phyloP scores from a whole-genome alignment of 2,329 filamentous ascomycete genomes.

The Fusarium sp. region DNA sequence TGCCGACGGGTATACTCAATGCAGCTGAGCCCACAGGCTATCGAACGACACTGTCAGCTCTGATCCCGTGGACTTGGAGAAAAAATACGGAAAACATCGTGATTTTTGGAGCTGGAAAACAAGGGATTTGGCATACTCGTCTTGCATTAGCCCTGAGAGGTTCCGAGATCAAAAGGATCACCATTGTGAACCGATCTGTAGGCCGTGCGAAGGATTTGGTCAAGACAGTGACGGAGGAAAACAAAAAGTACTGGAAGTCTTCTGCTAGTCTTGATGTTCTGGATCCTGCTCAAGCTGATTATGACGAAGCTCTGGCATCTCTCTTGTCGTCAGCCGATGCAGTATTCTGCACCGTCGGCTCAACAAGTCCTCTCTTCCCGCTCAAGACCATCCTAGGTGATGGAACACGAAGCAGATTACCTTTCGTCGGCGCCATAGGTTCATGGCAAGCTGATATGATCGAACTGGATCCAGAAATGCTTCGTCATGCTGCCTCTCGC shows the following conservation, averaged over 20 bases:
- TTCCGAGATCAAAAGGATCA: conserved; percentile 38
- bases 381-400: neutral
- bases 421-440: conserved; percentile 60
- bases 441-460: conserved; percentile 70
- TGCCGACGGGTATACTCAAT: conserved; percentile 63
- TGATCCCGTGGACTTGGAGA: conserved; percentile 64
- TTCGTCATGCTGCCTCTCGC: conserved; percentile 44
- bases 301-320: neutral
- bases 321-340: conserved; percentile 7
- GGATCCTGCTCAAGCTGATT: conserved; percentile 10
- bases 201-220: conserved; percentile 6
- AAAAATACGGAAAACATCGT: conserved; percentile 58
- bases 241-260: conserved; percentile 30
- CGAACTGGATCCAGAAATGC: conserved; percentile 71
- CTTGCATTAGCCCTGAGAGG: conserved; percentile 66
- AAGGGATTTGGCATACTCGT: conserved; percentile 77
- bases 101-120: conserved; percentile 75
- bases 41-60: conserved; percentile 70
- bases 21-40: conserved; percentile 75
- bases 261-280: neutral
- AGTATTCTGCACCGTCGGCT: conserved; percentile 34
- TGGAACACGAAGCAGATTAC: neutral
- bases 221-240: conserved; percentile 11
- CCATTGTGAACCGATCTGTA: conserved; percentile 44
- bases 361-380: conserved; percentile 24